phyloP scores from a whole-genome alignment of 192 early-diverging fungal genomes.

The Funneliformis mosseae region DNA sequence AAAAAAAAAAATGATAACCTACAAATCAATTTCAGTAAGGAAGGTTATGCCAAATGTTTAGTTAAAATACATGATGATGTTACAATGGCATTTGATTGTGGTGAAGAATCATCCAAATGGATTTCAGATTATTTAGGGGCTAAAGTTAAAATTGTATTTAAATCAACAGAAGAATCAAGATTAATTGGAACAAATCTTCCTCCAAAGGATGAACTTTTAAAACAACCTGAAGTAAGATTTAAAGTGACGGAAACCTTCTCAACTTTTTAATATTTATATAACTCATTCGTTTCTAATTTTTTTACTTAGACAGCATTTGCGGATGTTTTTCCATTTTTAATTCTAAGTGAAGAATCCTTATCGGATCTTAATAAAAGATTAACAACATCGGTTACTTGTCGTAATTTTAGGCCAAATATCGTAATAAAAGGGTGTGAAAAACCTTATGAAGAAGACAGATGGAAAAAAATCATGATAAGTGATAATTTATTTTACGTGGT shows the following conservation, averaged over 20 bases:
- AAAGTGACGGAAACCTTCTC: not conserved
- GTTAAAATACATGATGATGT: slow-evolving; percentile 46
- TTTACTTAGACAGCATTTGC: slow-evolving; percentile 69
- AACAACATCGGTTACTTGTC: slow-evolving; percentile 46
- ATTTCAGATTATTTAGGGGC: slow-evolving; percentile 51
- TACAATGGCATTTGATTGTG: slow-evolving; percentile 61
- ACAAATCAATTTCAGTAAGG: slow-evolving; percentile 26
- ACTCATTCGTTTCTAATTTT: not conserved
- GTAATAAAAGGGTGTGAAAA: slow-evolving; percentile 47
- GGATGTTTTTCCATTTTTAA: slow-evolving; percentile 75
- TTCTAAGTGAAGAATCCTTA: slow-evolving; percentile 61
- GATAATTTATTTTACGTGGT: slow-evolving; percentile 52
- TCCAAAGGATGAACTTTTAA: slow-evolving; percentile 36
- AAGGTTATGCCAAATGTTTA: slow-evolving; percentile 29
- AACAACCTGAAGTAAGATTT: slow-evolving; percentile 29
- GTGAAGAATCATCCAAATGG: slow-evolving; percentile 64
- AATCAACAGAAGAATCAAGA: slow-evolving; percentile 49
- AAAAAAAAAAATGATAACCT: not conserved
- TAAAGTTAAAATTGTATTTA: slow-evolving; percentile 48
- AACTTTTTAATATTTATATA: not conserved
- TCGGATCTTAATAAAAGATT: slow-evolving; percentile 63
- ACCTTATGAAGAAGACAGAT: slow-evolving; percentile 74
- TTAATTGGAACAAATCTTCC: slow-evolving; percentile 52
- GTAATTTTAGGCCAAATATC: slow-evolving; percentile 82
- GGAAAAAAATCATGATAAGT: slow-evolving; percentile 49